A percentile compares a stretch with the other conserved stretches of the same genome.
Evolutionary conservation across 345 rosid genomes (phyloP).

Genomic region (Hypericum androsaemum): DNA sequence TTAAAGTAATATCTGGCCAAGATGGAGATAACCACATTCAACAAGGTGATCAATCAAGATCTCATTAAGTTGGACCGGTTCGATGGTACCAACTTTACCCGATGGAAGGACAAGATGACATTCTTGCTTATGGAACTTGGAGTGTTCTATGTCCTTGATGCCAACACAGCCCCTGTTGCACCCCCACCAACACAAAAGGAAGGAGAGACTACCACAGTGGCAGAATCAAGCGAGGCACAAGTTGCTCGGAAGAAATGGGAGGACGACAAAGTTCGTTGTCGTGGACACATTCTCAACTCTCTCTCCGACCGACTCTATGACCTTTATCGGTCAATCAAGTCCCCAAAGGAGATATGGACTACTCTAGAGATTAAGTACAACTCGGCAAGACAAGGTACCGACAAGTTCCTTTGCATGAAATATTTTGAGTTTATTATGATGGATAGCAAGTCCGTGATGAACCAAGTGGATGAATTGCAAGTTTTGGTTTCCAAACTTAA

Average conservation of each 20-base stretch:
- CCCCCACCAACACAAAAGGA: no score
- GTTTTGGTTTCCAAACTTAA: neutral
- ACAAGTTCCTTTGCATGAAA: neutral
- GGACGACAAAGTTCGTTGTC: neutral
- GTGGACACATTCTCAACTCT: neutral
- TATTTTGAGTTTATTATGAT: conserved; percentile 3
- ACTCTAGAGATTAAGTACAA: neutral
- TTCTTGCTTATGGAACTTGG: no score
- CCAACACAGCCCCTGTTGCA: no score
- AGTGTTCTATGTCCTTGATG: no score
- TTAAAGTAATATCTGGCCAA: no score
- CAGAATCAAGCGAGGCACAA: no score
- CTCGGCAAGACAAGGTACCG: neutral
- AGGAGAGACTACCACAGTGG: no score
- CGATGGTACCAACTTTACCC: no score
- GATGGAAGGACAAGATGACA: no score
- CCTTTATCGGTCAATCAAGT: neutral
- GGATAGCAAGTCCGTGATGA: neutral
- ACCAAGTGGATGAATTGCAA: conserved; percentile 4
- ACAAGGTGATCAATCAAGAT: no score
- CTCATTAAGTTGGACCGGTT: no score
- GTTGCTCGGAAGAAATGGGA: neutral
- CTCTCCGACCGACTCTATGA: neutral
- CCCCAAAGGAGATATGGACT: neutral
- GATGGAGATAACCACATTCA: no score